These are phyloP conservation scores for Brassica balearica DNA, from an alignment of 441 rosid species.

Conservation along the genomic window DNA sequence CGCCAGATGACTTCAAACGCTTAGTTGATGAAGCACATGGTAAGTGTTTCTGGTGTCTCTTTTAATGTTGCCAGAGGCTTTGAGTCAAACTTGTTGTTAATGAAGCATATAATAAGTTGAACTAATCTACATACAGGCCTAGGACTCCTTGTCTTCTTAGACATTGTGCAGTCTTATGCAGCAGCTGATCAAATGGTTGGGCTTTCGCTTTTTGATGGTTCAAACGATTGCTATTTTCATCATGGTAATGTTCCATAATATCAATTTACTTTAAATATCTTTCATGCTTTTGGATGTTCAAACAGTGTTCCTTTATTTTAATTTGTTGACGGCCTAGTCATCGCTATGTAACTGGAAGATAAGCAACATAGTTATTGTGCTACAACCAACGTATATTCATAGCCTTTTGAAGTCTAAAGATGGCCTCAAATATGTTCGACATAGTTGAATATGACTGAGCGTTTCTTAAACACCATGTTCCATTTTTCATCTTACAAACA, in stretches of 20 bases:
- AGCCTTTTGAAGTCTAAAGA: conserved; percentile 2
- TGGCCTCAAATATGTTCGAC: conserved; percentile 8
- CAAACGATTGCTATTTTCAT: conserved; percentile 96
- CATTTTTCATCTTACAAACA: conserved; percentile 36
- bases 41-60: conserved; percentile 42
- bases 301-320: conserved; percentile 26
- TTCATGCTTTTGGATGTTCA: conserved; percentile 10
- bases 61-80: conserved; percentile 9
- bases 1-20: conserved; percentile 92
- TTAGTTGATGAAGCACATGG: conserved; percentile 98
- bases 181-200: conserved; percentile 99
- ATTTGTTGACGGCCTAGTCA: conserved; percentile 27
- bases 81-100: conserved; percentile 66
- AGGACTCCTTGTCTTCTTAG: conserved; percentile 87
- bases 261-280: neutral
- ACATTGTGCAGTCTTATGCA: conserved; percentile 94
- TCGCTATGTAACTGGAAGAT: conserved; percentile 6
- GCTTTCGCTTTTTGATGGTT: conserved; percentile 90
- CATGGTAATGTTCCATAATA: conserved; percentile 54
- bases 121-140: conserved; percentile 58
- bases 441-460: conserved; percentile 23
- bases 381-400: conserved; percentile 9
- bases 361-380: conserved; percentile 13
- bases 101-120: conserved; percentile 49
- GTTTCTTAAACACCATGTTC: conserved; percentile 16